A percentile compares a stretch with the other conserved stretches of the same genome.
phyloP scores from a whole-genome alignment of 2,329 filamentous ascomycete genomes.

The Parascedosporium putredinis region DNA sequence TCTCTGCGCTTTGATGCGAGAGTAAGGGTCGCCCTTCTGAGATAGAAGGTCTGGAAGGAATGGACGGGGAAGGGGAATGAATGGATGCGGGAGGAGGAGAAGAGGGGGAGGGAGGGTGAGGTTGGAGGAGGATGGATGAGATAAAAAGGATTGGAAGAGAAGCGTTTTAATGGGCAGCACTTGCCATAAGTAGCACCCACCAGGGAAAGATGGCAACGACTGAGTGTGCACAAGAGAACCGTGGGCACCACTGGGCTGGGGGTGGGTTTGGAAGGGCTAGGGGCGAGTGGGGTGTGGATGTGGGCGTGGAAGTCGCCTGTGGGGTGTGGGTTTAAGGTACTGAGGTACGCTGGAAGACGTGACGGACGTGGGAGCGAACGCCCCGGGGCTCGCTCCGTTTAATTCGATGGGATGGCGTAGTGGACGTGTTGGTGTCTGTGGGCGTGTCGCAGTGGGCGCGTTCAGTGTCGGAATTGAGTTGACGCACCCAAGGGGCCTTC shows the following conservation, averaged over 20 bases:
- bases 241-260: slow-evolving; percentile 5
- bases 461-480: slow-evolving; percentile 6
- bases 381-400: no score
- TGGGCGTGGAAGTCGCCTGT: slow-evolving; percentile 1
- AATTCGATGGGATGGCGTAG: no score
- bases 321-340: not conserved
- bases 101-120: slow-evolving; percentile 31
- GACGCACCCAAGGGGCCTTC: not conserved
- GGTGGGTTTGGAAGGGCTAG: not conserved
- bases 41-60: slow-evolving; percentile 33
- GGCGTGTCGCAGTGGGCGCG: slow-evolving; percentile 5
- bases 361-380: not conserved
- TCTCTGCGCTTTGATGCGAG: slow-evolving; percentile 14
- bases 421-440: slow-evolving; percentile 1
- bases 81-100: slow-evolving; percentile 32
- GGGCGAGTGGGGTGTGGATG: not conserved
- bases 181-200: slow-evolving; percentile 3
- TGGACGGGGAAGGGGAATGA: slow-evolving; percentile 43
- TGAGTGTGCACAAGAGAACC: slow-evolving; percentile 1
- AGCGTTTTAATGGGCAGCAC: slow-evolving; percentile 31
- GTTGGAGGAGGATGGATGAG: slow-evolving; percentile 43
- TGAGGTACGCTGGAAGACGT: not conserved
- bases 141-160: slow-evolving; percentile 47
- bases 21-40: slow-evolving; percentile 19
- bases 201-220: not conserved